Evolutionary conservation across 768 basidiomycete genomes (phyloP).

Genomic region (Dioszegia crocea): DNA sequence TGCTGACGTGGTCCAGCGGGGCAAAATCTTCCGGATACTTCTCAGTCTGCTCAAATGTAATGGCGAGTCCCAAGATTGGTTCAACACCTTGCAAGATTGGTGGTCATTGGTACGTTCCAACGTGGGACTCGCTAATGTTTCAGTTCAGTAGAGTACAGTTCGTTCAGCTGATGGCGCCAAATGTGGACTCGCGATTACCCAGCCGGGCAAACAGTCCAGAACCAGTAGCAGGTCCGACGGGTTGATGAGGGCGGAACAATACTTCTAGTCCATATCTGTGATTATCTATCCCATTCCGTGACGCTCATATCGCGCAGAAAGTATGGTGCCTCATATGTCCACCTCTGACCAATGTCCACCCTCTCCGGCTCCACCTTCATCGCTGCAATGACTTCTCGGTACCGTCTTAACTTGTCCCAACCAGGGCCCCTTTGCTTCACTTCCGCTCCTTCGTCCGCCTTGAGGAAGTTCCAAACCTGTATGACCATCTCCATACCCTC

Average conservation of each 20-base stretch:
- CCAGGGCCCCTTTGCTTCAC: background rate
- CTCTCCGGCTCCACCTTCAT: background rate
- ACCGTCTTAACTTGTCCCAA: background rate
- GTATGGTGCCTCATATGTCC: conserved; percentile 1
- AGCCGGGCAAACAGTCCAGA: conserved; percentile 5
- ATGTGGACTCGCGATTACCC: conserved; percentile 7
- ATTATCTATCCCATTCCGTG: background rate
- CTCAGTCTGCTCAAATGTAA: conserved; percentile 9
- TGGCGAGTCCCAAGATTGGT: conserved; percentile 4
- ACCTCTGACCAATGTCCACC: background rate
- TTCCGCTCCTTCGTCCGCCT: background rate
- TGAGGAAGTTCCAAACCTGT: background rate
- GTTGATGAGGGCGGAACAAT: background rate
- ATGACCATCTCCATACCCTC: conserved; percentile 6
- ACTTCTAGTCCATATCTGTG: no score
- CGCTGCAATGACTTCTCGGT: background rate
- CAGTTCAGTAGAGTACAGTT: conserved; percentile 14
- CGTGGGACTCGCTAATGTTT: background rate
- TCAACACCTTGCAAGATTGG: conserved; percentile 13
- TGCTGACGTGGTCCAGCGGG: background rate
- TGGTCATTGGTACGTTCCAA: conserved; percentile 10
- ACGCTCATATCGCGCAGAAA: background rate
- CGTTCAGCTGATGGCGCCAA: conserved; percentile 9
- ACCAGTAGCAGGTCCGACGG: background rate
- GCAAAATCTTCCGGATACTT: conserved; percentile 21